Evolutionary conservation across 768 basidiomycete species (phyloP).

Genomic region (Leucocoprinus birnbaumii): DNA sequence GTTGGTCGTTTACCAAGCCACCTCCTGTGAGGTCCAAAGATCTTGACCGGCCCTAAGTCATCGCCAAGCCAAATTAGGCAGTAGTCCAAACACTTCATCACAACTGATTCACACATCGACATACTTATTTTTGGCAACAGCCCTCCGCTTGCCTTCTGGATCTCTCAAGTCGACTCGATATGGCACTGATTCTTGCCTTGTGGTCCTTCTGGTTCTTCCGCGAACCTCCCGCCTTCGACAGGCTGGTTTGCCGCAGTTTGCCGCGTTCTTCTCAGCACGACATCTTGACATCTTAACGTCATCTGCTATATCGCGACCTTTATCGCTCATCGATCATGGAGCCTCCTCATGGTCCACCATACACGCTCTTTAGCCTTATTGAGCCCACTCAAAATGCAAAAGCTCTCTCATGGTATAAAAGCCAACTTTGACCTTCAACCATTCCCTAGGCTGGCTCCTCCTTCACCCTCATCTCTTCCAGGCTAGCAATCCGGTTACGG

Average conservation of each 20-base stretch:
- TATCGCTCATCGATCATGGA: constrained; percentile 14
- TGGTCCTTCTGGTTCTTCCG: constrained; percentile 13
- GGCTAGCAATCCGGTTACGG: neutral
- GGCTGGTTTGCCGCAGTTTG: constrained; percentile 3
- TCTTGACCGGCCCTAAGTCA: constrained; percentile 13
- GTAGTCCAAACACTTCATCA: neutral
- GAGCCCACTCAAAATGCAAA: neutral
- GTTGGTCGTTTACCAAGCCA: constrained; percentile 12
- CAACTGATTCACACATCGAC: neutral
- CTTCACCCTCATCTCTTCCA: neutral
- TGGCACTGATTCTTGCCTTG: neutral
- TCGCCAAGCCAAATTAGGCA: constrained; percentile 6
- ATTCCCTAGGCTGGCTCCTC: neutral
- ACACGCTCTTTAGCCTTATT: neutral
- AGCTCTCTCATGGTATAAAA: neutral
- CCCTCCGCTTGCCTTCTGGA: neutral
- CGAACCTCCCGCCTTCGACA: constrained; percentile 15
- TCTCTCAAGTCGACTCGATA: neutral
- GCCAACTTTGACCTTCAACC: neutral
- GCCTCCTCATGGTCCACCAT: neutral
- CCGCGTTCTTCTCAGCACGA: neutral
- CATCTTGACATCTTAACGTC: neutral
- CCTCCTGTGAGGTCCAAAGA: constrained; percentile 2
- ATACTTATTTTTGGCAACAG: neutral
- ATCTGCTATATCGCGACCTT: constrained; percentile 8